Evolutionary conservation across 352 stramenopile species (phyloP), one percentile per base, ranked within the genome.

Genomic region (Thraustochytrium striatum): DNA sequence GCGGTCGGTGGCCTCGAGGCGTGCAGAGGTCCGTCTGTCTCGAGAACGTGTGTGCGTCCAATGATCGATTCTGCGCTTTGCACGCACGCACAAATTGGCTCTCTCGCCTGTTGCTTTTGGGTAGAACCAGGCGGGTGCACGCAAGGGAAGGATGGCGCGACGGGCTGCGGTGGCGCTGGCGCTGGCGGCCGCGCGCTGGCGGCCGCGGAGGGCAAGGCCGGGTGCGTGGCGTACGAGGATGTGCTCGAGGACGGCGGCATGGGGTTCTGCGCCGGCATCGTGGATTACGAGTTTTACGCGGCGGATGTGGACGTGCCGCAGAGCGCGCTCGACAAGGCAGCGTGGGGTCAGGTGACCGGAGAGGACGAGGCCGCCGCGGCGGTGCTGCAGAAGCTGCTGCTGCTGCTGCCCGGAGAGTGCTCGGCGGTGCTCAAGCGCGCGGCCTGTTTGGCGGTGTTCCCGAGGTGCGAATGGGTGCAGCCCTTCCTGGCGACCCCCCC

Each of bases 211-310:
- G 5, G 53, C 25, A 9, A 19, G 5, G 25, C 5, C 53, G 41
- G 65, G 35, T 75, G 65, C 50, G 68, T 30, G 50, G 52, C 25
- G 21, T 75, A 75, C 2, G 65, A 75, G 50, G 21, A 32, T 55
- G 47, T 21, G 1, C 52, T 62, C n/a, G 35, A 43, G 16, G 65
- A 35, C 39, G 65, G 65, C 32, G 43, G 30, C 7, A 25, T 75
- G 0, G 65, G 65, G 19, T 38, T 75, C 16, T 75, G 65, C 65
- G 65, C 65, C 16, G 65, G 65, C 25, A 43, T 75, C 5, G 65
- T 75, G 21, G 65, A 75, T 38, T 75, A 75, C 52, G 8, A 21
- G 43, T 75, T 61, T 43, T 75, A 72, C 44, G 57, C 25, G 9
- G 36, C 7, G 21, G n/a, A 70, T 35, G 35, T 8, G 19, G 21